Percentiles rank a stretch among this genome's conserved stretches.
Conservation (phyloP, 179 eudicot species). For the Patellifolia procumbens region DNA sequence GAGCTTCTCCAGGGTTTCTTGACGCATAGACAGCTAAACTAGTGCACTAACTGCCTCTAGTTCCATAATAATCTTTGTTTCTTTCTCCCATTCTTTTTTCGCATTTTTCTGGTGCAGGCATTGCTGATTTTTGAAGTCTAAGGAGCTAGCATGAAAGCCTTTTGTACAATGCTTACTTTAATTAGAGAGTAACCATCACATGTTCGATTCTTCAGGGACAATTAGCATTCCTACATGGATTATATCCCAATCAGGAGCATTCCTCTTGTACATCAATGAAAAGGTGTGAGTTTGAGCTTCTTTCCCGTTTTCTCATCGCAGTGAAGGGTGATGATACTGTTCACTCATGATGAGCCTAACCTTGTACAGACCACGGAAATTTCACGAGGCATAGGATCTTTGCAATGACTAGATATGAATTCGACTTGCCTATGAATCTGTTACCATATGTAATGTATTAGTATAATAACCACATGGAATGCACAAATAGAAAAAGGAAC, state of each 20-base stretch:
- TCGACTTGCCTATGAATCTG: neutral
- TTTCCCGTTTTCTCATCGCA: neutral
- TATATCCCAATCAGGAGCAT: neutral
- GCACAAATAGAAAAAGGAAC: no score
- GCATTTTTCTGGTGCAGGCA: slow-evolving; percentile 1
- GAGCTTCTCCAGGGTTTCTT: neutral
- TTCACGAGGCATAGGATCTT: neutral
- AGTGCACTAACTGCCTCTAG: neutral
- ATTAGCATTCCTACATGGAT: neutral
- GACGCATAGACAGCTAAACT: neutral
- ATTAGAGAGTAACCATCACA: slow-evolving; percentile 12
- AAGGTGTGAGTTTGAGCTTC: slow-evolving; percentile 15
- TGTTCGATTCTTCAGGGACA: slow-evolving; percentile 9
- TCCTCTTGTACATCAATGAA: slow-evolving; percentile 22
- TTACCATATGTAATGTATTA: neutral
- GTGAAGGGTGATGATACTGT: slow-evolving; percentile 5
- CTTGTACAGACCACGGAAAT: slow-evolving; percentile 12
- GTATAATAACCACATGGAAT: no score
- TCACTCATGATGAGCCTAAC: slow-evolving; percentile 17
- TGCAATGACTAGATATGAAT: neutral
- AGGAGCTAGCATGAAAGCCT: neutral
- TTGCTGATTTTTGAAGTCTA: neutral
- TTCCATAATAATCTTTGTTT: neutral
- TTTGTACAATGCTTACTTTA: slow-evolving; percentile 8
- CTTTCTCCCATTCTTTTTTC: neutral